Conservation (phyloP, 169 alveolate species). For the Theileria annulata region DNA sequence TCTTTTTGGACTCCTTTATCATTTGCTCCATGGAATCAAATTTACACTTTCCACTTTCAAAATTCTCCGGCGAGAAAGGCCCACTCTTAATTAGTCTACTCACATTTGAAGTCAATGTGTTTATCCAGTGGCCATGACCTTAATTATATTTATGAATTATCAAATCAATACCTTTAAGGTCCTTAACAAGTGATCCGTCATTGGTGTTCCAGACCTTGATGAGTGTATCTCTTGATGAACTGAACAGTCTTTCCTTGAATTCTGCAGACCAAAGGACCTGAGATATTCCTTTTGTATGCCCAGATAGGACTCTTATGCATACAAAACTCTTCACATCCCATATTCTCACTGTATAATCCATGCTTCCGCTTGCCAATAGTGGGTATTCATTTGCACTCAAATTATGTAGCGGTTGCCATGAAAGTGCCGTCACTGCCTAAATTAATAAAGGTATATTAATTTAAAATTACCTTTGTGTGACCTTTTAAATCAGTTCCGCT, state of each 20-base stretch:
- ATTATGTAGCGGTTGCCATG: constrained; percentile 91
- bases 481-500: constrained; percentile 50
- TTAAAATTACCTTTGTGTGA: constrained; percentile 58
- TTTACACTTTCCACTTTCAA: constrained; percentile 39
- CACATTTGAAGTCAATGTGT: constrained; percentile 93
- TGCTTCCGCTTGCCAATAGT: constrained; percentile 73
- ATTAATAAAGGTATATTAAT: neutral
- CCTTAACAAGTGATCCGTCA: constrained; percentile 72
- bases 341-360: constrained; percentile 89
- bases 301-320: constrained; percentile 81
- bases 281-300: constrained; percentile 91
- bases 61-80: constrained; percentile 79
- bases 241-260: constrained; percentile 74
- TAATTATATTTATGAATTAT: constrained; percentile 19
- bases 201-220: constrained; percentile 90
- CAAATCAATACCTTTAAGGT: constrained; percentile 64
- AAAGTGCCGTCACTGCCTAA: constrained; percentile 81
- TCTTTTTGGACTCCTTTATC: constrained; percentile 47
- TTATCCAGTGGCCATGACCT: constrained; percentile 99
- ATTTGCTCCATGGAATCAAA: constrained; percentile 38
- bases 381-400: constrained; percentile 58
- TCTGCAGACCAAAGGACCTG: constrained; percentile 94
- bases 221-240: constrained; percentile 93
- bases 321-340: constrained; percentile 86
- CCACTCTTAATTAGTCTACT: constrained; percentile 90